Percentiles rank a stretch among this genome's conserved stretches.
Evolutionary conservation across 2,329 filamentous ascomycete genomes (phyloP).

Genomic region (Endocalyx cinctus): DNA sequence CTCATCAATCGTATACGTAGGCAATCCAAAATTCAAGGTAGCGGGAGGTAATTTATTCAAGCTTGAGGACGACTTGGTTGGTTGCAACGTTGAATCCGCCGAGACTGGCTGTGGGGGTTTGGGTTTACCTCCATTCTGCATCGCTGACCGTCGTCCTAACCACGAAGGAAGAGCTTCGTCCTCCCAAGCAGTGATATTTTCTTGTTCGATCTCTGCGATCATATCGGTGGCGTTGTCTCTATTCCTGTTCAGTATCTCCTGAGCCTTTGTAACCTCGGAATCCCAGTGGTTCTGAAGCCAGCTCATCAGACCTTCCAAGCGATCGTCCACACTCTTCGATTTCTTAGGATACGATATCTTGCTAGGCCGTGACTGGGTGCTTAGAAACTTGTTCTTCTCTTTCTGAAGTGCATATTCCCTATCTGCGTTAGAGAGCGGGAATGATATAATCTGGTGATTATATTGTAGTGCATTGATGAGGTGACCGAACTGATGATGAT

Average conservation of each 20-base stretch:
- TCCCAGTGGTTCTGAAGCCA: conserved; percentile 22
- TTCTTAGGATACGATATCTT: conserved; percentile 14
- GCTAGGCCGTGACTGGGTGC: conserved; percentile 8
- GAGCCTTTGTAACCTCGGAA: conserved; percentile 17
- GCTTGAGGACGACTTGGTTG: no score
- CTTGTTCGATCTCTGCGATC: conserved; percentile 16
- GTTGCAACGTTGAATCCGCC: no score
- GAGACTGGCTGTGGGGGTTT: no score
- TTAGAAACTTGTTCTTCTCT: conserved; percentile 19
- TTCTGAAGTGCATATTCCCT: conserved; percentile 21
- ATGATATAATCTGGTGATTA: conserved; percentile 26
- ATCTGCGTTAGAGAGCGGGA: conserved; percentile 21
- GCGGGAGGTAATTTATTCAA: no score
- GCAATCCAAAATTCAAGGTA: no score
- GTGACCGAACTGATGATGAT: conserved; percentile 28
- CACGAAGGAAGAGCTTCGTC: conserved; percentile 19
- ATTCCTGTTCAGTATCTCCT: conserved; percentile 18
- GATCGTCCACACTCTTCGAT: conserved; percentile 19
- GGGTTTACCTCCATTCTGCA: no score
- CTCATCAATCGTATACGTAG: no score
- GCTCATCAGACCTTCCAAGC: conserved; percentile 19
- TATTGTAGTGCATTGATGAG: conserved; percentile 23
- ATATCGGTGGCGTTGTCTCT: conserved; percentile 14
- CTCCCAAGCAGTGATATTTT: conserved; percentile 24
- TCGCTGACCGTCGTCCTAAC: no score